A percentile compares a stretch with the other conserved stretches of the same genome.
These are phyloP conservation scores for Phytophthora niederhauseri DNA, from an alignment of 352 stramenopile genomes.

Conservation along the genomic window DNA sequence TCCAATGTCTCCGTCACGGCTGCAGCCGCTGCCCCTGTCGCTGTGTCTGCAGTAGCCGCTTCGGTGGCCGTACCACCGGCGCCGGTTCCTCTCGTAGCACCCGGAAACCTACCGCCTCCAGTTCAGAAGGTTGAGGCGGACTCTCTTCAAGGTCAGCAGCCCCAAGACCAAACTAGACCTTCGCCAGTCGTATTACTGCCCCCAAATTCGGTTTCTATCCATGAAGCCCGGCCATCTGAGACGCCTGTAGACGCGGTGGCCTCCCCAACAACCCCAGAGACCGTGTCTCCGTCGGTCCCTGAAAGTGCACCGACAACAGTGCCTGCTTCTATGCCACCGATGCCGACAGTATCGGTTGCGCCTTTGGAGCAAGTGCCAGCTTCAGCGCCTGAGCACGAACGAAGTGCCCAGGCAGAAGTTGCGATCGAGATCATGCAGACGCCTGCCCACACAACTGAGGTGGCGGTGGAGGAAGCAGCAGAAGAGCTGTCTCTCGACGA, in stretches of 20 bases:
- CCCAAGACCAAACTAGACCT: slow-evolving; percentile 26
- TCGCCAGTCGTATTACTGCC: slow-evolving; percentile 49
- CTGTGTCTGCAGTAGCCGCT: slow-evolving; percentile 10
- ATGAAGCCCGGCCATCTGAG: slow-evolving; percentile 31
- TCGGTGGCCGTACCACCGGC: slow-evolving; percentile 30
- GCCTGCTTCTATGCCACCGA: slow-evolving; percentile 23
- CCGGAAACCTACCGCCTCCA: slow-evolving; percentile 16
- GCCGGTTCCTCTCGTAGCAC: slow-evolving; percentile 26
- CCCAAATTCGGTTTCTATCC: slow-evolving; percentile 22
- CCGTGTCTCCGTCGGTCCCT: slow-evolving; percentile 14
- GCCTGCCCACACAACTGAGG: slow-evolving; percentile 28
- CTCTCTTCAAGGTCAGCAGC: slow-evolving; percentile 7
- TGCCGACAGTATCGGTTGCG: slow-evolving; percentile 27
- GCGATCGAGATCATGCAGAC: slow-evolving; percentile 44
- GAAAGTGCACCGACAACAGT: slow-evolving; percentile 15
- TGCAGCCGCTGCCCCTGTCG: slow-evolving; percentile 18
- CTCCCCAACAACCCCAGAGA: slow-evolving; percentile 21
- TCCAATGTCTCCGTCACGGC: slow-evolving; percentile 12
- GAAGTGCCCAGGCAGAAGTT: slow-evolving; percentile 42
- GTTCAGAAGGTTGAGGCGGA: slow-evolving; percentile 26
- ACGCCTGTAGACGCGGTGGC: slow-evolving; percentile 14
- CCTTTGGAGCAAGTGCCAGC: slow-evolving; percentile 14
- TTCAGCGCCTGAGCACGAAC: slow-evolving; percentile 26
- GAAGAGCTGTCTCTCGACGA: slow-evolving; percentile 39
- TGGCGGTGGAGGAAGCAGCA: slow-evolving; percentile 24